Evolutionary conservation across 2,329 filamentous ascomycete species (phyloP).

Genomic region (Davidsoniella neocaledoniae): DNA sequence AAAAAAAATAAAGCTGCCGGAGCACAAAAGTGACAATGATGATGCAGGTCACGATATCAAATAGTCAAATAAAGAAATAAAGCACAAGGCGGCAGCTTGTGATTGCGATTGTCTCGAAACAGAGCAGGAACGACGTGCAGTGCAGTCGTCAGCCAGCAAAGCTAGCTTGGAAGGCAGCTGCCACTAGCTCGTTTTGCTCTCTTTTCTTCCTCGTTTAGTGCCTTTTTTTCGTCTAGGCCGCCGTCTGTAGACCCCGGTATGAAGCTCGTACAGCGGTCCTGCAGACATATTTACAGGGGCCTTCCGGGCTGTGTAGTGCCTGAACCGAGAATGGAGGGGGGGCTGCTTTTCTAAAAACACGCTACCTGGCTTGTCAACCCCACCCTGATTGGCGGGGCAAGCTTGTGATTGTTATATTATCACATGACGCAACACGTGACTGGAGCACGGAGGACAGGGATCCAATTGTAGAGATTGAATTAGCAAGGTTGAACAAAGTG

Average conservation of each 20-base stretch:
- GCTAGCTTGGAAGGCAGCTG: neutral
- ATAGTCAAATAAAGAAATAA: neutral
- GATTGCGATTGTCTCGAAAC: neutral
- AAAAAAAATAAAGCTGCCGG: neutral
- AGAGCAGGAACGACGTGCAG: neutral
- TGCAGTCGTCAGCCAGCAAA: neutral
- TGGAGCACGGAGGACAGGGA: neutral
- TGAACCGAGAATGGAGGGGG: too few species aligned
- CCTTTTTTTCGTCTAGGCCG: too few species aligned
- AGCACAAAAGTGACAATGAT: neutral
- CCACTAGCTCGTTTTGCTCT: neutral
- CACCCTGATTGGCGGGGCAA: neutral
- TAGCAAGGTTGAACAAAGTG: neutral
- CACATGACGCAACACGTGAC: slow-evolving; percentile 1
- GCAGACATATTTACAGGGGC: too few species aligned
- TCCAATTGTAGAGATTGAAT: neutral
- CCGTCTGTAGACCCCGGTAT: too few species aligned
- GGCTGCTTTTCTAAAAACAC: too few species aligned
- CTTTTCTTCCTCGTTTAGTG: too few species aligned
- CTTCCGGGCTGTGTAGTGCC: too few species aligned
- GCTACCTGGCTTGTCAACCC: too few species aligned
- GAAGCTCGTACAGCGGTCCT: too few species aligned
- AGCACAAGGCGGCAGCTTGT: neutral
- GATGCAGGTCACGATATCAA: neutral
- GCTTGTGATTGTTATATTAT: neutral